Conservation (phyloP, 2,329 filamentous ascomycete genomes). For the Fusarium humuli region DNA sequence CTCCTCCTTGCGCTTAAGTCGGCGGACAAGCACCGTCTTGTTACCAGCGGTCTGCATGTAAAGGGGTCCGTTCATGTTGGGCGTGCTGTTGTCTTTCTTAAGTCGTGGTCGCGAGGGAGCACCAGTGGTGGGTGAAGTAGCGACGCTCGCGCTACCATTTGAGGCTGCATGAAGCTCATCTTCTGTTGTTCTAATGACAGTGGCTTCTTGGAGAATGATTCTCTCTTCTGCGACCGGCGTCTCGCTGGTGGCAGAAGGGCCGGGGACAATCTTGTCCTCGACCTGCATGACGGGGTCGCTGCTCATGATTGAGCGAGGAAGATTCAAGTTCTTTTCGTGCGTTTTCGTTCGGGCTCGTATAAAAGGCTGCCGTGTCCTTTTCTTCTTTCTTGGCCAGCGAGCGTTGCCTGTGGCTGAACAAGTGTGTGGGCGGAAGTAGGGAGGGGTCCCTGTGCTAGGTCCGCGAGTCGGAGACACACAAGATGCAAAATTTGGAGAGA, state of each 20-base stretch:
- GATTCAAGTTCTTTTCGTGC: constrained; percentile 12
- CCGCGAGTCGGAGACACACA: constrained; percentile 36
- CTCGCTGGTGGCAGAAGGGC: constrained; percentile 22
- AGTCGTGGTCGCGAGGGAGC: constrained; percentile 45
- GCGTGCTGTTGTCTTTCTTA: constrained; percentile 50
- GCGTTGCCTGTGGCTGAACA: constrained; percentile 31
- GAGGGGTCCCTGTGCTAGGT: constrained; percentile 27
- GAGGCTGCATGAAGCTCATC: constrained; percentile 13
- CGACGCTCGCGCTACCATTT: constrained; percentile 28
- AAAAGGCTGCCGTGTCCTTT: constrained; percentile 29
- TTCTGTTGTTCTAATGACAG: constrained; percentile 15
- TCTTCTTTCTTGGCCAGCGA: background rate
- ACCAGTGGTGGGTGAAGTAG: constrained; percentile 29
- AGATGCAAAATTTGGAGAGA: constrained; percentile 16
- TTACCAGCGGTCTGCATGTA: constrained; percentile 66
- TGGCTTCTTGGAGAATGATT: constrained; percentile 17
- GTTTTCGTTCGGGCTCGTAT: constrained; percentile 21
- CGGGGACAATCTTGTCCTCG: constrained; percentile 40
- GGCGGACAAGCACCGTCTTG: constrained; percentile 66
- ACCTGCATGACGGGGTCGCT: constrained; percentile 45
- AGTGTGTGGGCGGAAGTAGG: constrained; percentile 21
- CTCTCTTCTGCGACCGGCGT: constrained; percentile 29
- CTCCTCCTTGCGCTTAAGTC: constrained; percentile 71
- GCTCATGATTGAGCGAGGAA: constrained; percentile 43
- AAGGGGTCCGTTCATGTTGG: constrained; percentile 66